Base-by-base conservation (phyloP, 495 filamentous ascomycete genomes). In the Hyaloscypha hepaticicola region DNA sequence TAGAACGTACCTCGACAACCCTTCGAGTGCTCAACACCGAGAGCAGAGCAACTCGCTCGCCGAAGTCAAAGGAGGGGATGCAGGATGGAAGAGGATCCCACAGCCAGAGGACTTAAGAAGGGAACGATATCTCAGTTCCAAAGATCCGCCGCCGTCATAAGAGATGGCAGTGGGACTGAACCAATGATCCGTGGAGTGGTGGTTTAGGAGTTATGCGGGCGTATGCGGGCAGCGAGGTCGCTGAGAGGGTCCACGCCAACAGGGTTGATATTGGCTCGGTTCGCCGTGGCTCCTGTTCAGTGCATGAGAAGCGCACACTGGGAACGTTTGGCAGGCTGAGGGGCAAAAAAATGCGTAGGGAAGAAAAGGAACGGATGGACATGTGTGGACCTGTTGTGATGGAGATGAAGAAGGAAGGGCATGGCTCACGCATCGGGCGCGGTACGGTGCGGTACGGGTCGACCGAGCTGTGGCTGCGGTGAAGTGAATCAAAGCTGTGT, bases 31-130 rank as follows among this genome's bases (percentile, higher is more conserved):
- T 59, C 22, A 56, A 48, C 60, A 64, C 66, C 60, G 38, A 38
- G 56, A 64, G 55, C 55, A 63, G 55, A 22, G 50, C 53, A 27
- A 67, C 65, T 66, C 58, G 33, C 60, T 63, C 65, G 60, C 52
- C 55, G 60, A 41, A 62, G 57, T 49, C 41, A 61, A 51, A 60
- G 16, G 49, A 38, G 25, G 38, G 49, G 22, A 26, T n/a, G n/a
- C 45, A 52, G n/a, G 66, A 68, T 24, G 28, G 61, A 64, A 41
- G 55, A 56, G 33, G 12, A 25, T 28, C 28, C 19, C 61, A 45
- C 38, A 19, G 38, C 38, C 1, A 45, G 31, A 33, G 38, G 55
- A 52, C 21, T 63, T 63, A 63, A 63, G 56, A 60, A 11, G 55
- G 25, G 45, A 22, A 61, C 38, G 61, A 64, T 49, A 45, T 58